Base-by-base conservation (phyloP, 306 rosid species). In the Casuarina equisetifolia region DNA sequence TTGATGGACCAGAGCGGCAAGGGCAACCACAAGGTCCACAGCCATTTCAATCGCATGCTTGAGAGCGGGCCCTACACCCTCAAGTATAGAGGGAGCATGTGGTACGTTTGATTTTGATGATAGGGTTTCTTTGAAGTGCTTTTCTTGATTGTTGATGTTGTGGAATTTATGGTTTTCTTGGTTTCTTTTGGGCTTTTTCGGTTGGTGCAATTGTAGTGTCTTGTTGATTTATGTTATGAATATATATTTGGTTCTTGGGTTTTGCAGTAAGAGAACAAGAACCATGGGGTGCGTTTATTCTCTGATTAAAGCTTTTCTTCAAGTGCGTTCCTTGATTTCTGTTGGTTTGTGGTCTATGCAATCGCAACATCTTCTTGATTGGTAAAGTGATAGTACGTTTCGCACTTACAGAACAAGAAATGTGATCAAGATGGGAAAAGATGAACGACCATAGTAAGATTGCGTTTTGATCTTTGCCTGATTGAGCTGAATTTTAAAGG, bases 61-160 rank as follows among this genome's bases (percentile, higher is more conserved):
- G 89, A 89, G 53, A 74, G 86, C 45, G 92, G 92, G 25, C 92
- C 92, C 0, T 89, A 89, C 75, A 81, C 90, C 38, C 92, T 89
- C 36, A 89, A 89, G 42, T 84, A 84, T 75, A 86, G 89, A 4
- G 92, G 92, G 70, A 89, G 90, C 90, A 89, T 89, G 92, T 89
- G 92, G 92, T 86, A 77, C 75, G 85, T 19, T 25, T 58, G 15
- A 25, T 9, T 9, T n/a, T 58, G 64, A 32, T 9, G 5, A 58
- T 6, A 6, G 25, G 13, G 11, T 9, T 25, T 20, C 12, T 58
- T 58, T 4, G 13, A 58, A 58, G 5, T 58, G 9, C 64, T 58
- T 25, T 58, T 58, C 63, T 57, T 57, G 38, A 57, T 57, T 57
- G 38, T 4, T 19, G 4, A 2, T 57, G 7, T 57, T 9, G 15